Evolutionary conservation across 345 rosid genomes (phyloP).

Genomic region (Gossypium turneri): DNA sequence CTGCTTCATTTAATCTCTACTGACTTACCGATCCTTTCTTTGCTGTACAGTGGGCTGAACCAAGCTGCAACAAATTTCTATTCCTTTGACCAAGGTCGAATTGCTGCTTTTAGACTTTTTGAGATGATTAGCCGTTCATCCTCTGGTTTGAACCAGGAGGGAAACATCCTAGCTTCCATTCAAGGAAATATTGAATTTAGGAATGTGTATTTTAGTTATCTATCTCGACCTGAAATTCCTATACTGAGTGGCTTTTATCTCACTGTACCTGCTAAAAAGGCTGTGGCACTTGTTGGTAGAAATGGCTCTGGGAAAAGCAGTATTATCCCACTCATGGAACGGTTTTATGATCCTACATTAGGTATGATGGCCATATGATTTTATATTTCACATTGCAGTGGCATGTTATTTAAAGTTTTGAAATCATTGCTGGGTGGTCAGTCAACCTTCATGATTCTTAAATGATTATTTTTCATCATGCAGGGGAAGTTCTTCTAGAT

Average conservation of each 20-base stretch:
- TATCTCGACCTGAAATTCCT: conserved; percentile 97
- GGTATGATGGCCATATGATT: conserved; percentile 41
- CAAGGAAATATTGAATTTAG: conserved; percentile 98
- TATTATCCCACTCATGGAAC: conserved; percentile 94
- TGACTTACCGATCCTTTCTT: not conserved
- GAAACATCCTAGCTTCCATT: conserved; percentile 46
- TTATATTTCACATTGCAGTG: conserved; percentile 4
- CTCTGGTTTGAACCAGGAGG: conserved; percentile 71
- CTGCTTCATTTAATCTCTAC: conserved; percentile 14
- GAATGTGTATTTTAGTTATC: conserved; percentile 95
- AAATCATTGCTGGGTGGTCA: conserved; percentile 9
- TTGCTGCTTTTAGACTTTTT: conserved; percentile 95
- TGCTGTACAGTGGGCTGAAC: conserved; percentile 72
- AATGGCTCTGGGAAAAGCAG: conserved; percentile 99
- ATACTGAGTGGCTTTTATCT: conserved; percentile 97
- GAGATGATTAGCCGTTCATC: conserved; percentile 98
- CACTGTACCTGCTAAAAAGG: conserved; percentile 91
- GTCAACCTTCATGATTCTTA: conserved; percentile 7
- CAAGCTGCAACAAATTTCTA: conserved; percentile 99
- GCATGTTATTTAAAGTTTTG: not conserved
- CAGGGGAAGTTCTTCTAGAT: conserved; percentile 99
- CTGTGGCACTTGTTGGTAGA: conserved; percentile 98
- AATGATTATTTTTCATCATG: conserved; percentile 26
- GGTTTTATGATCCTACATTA: conserved; percentile 98
- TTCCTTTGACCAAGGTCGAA: conserved; percentile 98